Evolutionary conservation across 192 early-diverging fungal species (phyloP), one percentile per base, ranked within the genome.

Genomic region (Entomortierella beljakovae): DNA sequence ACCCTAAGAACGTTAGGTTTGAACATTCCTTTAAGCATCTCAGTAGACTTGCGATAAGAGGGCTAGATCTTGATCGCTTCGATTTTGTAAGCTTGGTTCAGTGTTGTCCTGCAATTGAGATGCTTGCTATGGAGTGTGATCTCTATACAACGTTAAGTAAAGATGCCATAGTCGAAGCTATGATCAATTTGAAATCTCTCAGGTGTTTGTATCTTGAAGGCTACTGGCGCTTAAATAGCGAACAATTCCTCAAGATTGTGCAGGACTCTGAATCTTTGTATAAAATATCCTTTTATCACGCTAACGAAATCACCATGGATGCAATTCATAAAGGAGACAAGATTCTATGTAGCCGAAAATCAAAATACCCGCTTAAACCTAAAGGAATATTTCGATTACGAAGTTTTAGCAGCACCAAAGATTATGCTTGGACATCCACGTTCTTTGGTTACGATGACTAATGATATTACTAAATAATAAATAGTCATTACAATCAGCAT

Each of bases 391-490:
- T 49, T 58, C 53, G 53, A 20, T 23, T 67, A 52, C 40, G 28
- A 38, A 53, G 53, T 2, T 38, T 23, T 6, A 8, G 7, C 34
- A 22, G 28, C 2, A n/a, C n/a, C n/a, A 25, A 52, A 25, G 40
- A 40, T 8, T 49, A 34, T 10, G 9, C 11, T 2, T 60, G 59
- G 59, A 28, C 31, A 22, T 38, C 29, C 16, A 29, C 35, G 7
- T 81, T 38, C 25, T 73, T 69, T 54, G 40, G 40, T 1, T 16
- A 69, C 33, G 48, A 57, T 25, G 64, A 66, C 51, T 57, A 57
- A 51, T 70, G 40, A 69, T 56, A 31, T 31, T 31, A 26, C 18
- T 23, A 31, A 64, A 43, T 57, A 57, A 52, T 15, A 7, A 52
- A 23, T n/a, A 52, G 16, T n/a, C 9, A 11, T 55, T 15, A 11